Percentiles rank a stretch among this genome's conserved stretches.
phyloP scores from a whole-genome alignment of 2,329 filamentous ascomycete species.

The Ustulina deusta region DNA sequence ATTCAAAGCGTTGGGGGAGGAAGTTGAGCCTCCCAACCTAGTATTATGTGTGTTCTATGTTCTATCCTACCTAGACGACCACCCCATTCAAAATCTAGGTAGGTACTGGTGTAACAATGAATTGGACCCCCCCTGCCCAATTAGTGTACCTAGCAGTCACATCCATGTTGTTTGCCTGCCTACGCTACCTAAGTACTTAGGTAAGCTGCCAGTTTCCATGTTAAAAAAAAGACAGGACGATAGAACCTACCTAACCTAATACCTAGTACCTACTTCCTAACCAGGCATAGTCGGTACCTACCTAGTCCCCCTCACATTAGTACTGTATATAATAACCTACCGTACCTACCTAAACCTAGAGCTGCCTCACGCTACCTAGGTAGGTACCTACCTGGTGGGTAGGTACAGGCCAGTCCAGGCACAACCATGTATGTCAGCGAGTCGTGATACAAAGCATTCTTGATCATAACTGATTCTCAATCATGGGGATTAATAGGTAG shows the following conservation, averaged over 20 bases:
- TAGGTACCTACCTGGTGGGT: neutral
- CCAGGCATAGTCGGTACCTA: too few species aligned
- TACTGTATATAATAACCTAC: neutral
- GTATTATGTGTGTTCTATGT: neutral
- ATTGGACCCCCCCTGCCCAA: slow-evolving; percentile 11
- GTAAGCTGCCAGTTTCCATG: too few species aligned
- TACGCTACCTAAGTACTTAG: too few species aligned
- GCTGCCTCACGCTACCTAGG: neutral
- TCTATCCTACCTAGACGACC: too few species aligned
- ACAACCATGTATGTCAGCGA: too few species aligned
- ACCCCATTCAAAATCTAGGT: slow-evolving; percentile 3
- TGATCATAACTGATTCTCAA: neutral
- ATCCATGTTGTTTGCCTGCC: too few species aligned
- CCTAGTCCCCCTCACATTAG: neutral
- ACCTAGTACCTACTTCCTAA: neutral
- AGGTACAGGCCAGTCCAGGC: neutral
- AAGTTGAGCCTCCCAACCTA: slow-evolving; percentile 32
- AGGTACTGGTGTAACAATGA: neutral
- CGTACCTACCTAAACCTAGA: neutral
- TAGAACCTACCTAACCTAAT: too few species aligned
- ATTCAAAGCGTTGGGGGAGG: slow-evolving; percentile 14
- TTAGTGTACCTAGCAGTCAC: neutral
- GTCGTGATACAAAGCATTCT: too few species aligned
- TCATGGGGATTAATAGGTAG: too few species aligned
- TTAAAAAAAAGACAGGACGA: too few species aligned